These are phyloP conservation scores for Bromus sterilis DNA, from an alignment of 176 grass and related monocot species.

Conservation along the genomic window DNA sequence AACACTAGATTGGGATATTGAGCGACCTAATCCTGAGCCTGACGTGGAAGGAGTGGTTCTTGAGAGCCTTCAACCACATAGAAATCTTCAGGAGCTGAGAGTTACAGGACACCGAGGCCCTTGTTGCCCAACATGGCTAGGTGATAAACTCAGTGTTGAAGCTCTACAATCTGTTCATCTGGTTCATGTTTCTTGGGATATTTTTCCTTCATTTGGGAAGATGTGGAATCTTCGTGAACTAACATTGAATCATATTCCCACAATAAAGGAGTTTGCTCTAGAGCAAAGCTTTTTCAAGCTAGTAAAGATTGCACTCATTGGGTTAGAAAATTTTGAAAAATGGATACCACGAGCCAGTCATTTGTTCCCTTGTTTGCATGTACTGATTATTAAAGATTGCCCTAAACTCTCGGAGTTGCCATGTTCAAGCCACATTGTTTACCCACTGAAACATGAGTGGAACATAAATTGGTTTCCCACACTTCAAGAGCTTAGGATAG, in stretches of 20 bases:
- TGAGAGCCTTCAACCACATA: neutral
- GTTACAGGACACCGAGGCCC: neutral
- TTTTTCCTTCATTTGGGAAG: neutral
- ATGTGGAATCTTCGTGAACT: neutral
- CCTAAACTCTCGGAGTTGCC: neutral
- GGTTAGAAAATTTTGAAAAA: too few species aligned
- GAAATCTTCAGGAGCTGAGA: neutral
- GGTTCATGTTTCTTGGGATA: neutral
- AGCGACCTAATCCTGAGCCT: rapidly evolving
- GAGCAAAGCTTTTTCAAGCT: too few species aligned
- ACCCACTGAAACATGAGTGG: neutral
- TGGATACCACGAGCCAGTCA: too few species aligned
- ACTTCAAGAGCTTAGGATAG: neutral
- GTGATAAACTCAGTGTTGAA: neutral
- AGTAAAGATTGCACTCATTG: too few species aligned
- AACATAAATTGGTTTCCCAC: neutral
- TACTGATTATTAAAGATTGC: neutral
- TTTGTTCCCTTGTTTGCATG: neutral
- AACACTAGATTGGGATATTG: neutral
- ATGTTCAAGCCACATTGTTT: neutral
- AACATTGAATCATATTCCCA: too few species aligned
- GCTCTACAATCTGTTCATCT: neutral
- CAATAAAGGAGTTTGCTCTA: too few species aligned
- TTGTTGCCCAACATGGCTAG: neutral
- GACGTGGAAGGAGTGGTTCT: neutral